A percentile compares a stretch with the other conserved stretches of the same genome.
Conservation (phyloP, 2,329 filamentous ascomycete genomes). For the Calonectria montana region DNA sequence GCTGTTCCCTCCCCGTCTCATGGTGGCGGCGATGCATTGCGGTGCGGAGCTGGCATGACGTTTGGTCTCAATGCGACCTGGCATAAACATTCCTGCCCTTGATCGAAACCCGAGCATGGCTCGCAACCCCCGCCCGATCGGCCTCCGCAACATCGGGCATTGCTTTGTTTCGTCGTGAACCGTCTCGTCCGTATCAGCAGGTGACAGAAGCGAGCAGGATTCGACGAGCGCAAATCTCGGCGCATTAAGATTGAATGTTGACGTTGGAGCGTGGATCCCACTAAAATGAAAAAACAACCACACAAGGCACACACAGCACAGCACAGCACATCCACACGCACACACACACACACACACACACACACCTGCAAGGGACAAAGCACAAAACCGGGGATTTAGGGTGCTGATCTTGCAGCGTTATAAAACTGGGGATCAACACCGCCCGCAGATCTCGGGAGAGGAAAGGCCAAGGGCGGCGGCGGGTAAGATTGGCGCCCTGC, state of each 20-base stretch:
- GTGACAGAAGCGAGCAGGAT: not conserved
- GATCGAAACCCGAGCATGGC: not conserved
- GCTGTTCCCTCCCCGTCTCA: not conserved
- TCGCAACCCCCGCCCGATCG: not conserved
- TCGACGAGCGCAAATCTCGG: not conserved
- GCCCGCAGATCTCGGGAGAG: not conserved
- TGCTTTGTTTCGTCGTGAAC: not conserved
- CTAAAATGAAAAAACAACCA: not conserved
- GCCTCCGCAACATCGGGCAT: not conserved
- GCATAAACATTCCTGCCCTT: not conserved
- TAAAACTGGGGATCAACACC: not conserved
- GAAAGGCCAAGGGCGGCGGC: not conserved
- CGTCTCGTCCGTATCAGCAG: not conserved
- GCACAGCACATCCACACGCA: too few relatives aligned
- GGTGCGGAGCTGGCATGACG: constrained; percentile 1
- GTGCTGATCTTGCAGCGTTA: constrained; percentile 7
- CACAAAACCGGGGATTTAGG: constrained; percentile 8
- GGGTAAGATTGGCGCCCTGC: not conserved
- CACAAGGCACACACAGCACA: not conserved
- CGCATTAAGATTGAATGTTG: not conserved
- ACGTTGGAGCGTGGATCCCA: not conserved
- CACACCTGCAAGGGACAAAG: constrained; percentile 9
- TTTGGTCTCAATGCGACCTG: not conserved
- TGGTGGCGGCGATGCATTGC: not conserved
- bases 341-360: not conserved